Percentiles rank a stretch among this genome's conserved stretches.
Evolutionary conservation across 352 stramenopile species (phyloP).

Genomic region (Saprolegnia diclina): DNA sequence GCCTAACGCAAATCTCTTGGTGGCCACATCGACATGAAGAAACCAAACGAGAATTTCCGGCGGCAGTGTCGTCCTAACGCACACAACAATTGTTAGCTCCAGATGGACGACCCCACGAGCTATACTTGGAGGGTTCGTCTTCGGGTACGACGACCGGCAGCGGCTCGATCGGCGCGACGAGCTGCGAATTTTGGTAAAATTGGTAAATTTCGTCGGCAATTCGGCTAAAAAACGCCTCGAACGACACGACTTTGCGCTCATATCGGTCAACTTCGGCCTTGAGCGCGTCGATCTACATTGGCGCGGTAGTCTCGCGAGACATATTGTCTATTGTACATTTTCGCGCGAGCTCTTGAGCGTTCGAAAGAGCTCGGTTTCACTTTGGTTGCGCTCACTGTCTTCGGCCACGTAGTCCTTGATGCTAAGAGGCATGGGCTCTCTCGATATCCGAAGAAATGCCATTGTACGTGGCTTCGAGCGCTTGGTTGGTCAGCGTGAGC

Average conservation of each 20-base stretch:
- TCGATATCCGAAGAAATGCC: not conserved
- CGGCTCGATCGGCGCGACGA: not conserved
- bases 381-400: slow-evolving; percentile 14
- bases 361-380: not conserved
- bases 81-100: not conserved
- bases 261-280: not conserved
- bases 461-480: not conserved
- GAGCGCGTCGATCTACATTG: not conserved
- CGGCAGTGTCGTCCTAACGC: not conserved
- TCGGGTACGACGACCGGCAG: not conserved
- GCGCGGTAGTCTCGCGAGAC: not conserved
- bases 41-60: not conserved
- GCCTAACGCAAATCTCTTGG: not conserved
- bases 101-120: not conserved
- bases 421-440: no score
- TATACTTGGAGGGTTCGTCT: not conserved
- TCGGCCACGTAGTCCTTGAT: not conserved
- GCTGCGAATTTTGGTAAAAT: not conserved
- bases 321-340: not conserved
- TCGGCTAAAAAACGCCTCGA: not conserved
- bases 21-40: not conserved
- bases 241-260: slow-evolving; percentile 1
- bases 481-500: slow-evolving; percentile 13
- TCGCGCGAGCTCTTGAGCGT: not conserved
- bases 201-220: not conserved